A percentile compares a stretch with the other conserved stretches of the same genome.
These are phyloP conservation scores for Acanthamoeba lenticulata DNA, from an alignment of 208 protist genomes.

Conservation along the genomic window DNA sequence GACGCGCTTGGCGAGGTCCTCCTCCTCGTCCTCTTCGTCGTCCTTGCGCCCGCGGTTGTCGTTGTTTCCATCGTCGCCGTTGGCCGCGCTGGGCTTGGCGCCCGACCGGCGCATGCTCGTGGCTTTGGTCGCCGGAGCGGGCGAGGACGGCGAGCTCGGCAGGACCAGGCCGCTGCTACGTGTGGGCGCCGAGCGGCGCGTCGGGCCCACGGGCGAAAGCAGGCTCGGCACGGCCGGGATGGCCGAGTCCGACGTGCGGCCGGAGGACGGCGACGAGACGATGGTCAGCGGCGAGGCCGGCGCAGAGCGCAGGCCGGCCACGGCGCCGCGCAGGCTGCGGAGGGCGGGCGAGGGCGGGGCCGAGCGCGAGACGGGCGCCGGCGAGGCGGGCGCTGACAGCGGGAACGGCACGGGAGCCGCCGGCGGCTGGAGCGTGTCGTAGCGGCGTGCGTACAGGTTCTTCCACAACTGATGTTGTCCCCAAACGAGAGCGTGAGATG, in stretches of 20 bases:
- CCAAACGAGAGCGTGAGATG: background rate
- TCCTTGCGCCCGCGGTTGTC: slow-evolving; percentile 21
- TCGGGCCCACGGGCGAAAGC: no score
- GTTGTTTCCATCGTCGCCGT: background rate
- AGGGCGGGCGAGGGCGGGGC: background rate
- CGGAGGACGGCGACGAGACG: no score
- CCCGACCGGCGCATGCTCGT: background rate
- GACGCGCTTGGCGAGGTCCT: no score
- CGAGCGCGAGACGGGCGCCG: background rate
- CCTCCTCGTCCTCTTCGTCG: background rate
- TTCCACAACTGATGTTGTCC: background rate
- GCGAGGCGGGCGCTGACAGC: background rate
- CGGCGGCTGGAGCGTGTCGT: background rate
- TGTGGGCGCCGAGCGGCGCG: background rate
- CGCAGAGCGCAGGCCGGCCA: background rate
- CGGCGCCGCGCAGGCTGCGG: background rate
- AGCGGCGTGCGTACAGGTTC: background rate
- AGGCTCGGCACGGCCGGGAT: no score
- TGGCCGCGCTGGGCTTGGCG: background rate
- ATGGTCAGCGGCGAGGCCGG: background rate
- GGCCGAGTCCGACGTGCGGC: no score
- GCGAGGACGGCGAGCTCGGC: no score
- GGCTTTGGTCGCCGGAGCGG: background rate
- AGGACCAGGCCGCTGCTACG: no score
- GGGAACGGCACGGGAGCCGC: background rate